These are phyloP conservation scores for Pulveroboletus sp. DNA, from an alignment of 768 basidiomycete genomes.

Conservation along the genomic window DNA sequence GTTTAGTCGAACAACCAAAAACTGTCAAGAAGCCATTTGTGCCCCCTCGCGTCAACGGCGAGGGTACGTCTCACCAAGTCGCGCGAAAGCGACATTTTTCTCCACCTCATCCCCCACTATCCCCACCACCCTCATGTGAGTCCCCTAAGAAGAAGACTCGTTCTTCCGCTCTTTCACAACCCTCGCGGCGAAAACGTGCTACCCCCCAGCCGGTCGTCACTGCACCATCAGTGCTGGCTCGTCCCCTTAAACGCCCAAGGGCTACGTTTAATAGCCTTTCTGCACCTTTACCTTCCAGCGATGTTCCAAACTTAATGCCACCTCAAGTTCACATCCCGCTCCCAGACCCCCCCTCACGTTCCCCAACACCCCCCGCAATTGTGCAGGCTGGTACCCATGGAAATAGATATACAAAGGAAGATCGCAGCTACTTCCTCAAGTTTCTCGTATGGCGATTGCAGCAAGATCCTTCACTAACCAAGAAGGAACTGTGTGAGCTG, in stretches of 20 bases:
- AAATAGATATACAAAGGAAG: slow-evolving; percentile 62
- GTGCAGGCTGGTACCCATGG: slow-evolving; percentile 45
- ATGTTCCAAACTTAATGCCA: slow-evolving; percentile 48
- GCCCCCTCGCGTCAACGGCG: slow-evolving; percentile 5
- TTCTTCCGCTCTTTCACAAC: slow-evolving; percentile 22
- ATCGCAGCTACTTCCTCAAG: slow-evolving; percentile 61
- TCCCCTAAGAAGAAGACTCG: slow-evolving; percentile 20
- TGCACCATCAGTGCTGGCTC: slow-evolving; percentile 17
- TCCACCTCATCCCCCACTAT: slow-evolving; percentile 2
- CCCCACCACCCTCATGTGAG: slow-evolving; percentile 21
- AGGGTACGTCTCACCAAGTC: slow-evolving; percentile 21
- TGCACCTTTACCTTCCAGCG: slow-evolving; percentile 30
- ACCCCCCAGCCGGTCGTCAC: slow-evolving; percentile 17
- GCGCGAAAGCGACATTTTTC: slow-evolving; percentile 36
- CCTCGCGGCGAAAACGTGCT: slow-evolving; percentile 23
- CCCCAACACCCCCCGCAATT: slow-evolving; percentile 60
- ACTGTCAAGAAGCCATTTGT: slow-evolving; percentile 29
- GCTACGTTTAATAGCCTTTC: slow-evolving; percentile 60
- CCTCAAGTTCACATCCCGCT: slow-evolving; percentile 58
- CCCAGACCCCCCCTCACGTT: slow-evolving; percentile 61
- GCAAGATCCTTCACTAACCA: slow-evolving; percentile 47
- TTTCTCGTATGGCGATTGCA: slow-evolving; percentile 61
- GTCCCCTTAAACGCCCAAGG: slow-evolving; percentile 30
- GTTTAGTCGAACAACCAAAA: slow-evolving; percentile 22
- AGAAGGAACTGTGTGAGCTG: slow-evolving; percentile 49